These are phyloP conservation scores for Arabidopsis hybrid DNA, from an alignment of 441 rosid species.

Conservation along the genomic window DNA sequence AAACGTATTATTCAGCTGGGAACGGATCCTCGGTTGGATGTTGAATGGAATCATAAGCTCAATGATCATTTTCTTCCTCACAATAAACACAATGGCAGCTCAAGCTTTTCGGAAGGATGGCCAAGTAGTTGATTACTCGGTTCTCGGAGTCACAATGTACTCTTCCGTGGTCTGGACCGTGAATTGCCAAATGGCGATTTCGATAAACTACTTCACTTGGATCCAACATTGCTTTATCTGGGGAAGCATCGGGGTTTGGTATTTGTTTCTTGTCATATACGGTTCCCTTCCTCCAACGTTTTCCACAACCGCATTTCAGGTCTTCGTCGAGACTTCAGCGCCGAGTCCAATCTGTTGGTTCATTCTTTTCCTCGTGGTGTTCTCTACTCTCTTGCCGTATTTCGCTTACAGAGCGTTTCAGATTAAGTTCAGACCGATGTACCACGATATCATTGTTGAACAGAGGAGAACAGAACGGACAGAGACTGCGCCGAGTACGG, in stretches of 20 bases:
- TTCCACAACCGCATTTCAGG: constrained; percentile 79
- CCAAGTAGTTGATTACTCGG: constrained; percentile 64
- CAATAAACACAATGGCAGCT: constrained; percentile 53
- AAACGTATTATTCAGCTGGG: constrained; percentile 86
- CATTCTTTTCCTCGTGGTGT: constrained; percentile 59
- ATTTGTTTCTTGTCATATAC: constrained; percentile 69
- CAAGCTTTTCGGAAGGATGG: constrained; percentile 78
- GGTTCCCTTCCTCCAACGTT: constrained; percentile 65
- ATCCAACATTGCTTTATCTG: constrained; percentile 91
- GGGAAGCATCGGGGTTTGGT: constrained; percentile 94
- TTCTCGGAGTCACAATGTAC: constrained; percentile 86
- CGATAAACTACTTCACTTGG: constrained; percentile 94
- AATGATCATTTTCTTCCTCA: constrained; percentile 75
- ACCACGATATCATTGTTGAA: constrained; percentile 68
- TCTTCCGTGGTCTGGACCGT: constrained; percentile 83
- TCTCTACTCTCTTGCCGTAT: constrained; percentile 76
- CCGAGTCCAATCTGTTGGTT: constrained; percentile 74
- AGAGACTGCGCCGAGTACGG: constrained; percentile 34
- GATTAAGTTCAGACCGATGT: constrained; percentile 79
- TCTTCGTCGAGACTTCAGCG: constrained; percentile 73
- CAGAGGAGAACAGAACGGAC: constrained; percentile 42
- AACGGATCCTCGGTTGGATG: constrained; percentile 86
- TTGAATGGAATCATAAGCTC: constrained; percentile 77
- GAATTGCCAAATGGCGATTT: constrained; percentile 88
- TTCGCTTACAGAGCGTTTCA: constrained; percentile 79